phyloP scores from a whole-genome alignment of 345 rosid genomes.

The Gossypium sturtianum region DNA sequence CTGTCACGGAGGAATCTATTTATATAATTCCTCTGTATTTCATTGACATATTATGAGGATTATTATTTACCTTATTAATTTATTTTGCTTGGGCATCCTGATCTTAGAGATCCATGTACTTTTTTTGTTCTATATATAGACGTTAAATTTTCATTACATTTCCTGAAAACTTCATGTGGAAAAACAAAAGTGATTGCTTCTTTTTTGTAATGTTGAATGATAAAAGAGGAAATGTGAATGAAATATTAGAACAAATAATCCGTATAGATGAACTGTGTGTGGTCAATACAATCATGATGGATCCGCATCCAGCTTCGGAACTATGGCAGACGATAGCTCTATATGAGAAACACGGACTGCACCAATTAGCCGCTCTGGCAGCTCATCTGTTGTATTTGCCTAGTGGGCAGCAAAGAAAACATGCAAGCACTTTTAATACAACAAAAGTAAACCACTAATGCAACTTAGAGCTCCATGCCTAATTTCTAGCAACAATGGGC shows the following conservation, averaged over 20 bases:
- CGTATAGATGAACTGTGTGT: background rate
- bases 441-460: background rate
- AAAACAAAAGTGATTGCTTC: background rate
- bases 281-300: slow-evolving; percentile 16
- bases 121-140: background rate
- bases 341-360: slow-evolving; percentile 89
- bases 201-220: background rate
- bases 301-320: slow-evolving; percentile 57
- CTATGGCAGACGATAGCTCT: slow-evolving; percentile 80
- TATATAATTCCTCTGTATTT: background rate
- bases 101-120: background rate
- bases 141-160: background rate
- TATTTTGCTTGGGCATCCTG: background rate
- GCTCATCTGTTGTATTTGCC: slow-evolving; percentile 84
- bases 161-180: background rate
- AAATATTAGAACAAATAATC: slow-evolving; percentile 16
- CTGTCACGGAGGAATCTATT: background rate
- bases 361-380: slow-evolving; percentile 86
- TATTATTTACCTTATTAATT: background rate
- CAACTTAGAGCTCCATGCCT: background rate
- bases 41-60: background rate
- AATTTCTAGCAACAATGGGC: background rate
- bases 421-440: slow-evolving; percentile 3
- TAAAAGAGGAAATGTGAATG: slow-evolving; percentile 7
- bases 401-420: slow-evolving; percentile 13